A percentile compares a stretch with the other conserved stretches of the same genome.
phyloP scores from a whole-genome alignment of 805 yeast species.

The Ogataea saltuana region DNA sequence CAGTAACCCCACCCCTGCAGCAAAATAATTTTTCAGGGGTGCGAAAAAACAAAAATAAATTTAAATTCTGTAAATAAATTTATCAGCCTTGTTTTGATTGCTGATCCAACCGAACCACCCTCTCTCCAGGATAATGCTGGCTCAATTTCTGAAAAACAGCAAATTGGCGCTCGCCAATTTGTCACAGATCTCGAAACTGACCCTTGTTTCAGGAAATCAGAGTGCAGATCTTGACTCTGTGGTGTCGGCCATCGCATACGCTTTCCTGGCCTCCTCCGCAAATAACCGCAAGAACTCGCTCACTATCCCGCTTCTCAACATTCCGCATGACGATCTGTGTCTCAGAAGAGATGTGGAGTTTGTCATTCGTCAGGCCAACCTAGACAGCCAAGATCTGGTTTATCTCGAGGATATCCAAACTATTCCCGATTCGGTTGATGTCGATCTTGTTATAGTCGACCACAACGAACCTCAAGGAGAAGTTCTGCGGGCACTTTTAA shows the following conservation, averaged over 20 bases:
- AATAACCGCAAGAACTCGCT: slow-evolving; percentile 23
- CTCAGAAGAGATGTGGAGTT: slow-evolving; percentile 70
- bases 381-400: slow-evolving; percentile 51
- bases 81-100: no score
- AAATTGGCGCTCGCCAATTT: slow-evolving; percentile 4
- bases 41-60: background rate
- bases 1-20: background rate
- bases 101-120: background rate
- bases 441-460: slow-evolving; percentile 70
- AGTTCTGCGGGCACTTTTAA: slow-evolving; percentile 34
- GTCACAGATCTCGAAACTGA: slow-evolving; percentile 8
- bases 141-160: slow-evolving; percentile 1
- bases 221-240: slow-evolving; percentile 90
- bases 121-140: background rate
- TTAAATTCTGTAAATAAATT: background rate
- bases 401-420: slow-evolving; percentile 67
- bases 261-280: slow-evolving; percentile 49
- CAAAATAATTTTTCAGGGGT: slow-evolving; percentile 3
- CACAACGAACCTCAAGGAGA: slow-evolving; percentile 70
- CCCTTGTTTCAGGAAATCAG: slow-evolving; percentile 76
- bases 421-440: slow-evolving; percentile 14
- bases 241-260: slow-evolving; percentile 69
- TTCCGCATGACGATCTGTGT: slow-evolving; percentile 62
- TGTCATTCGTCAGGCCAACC: slow-evolving; percentile 48
- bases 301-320: slow-evolving; percentile 72